Conservation (phyloP, 176 grass and related monocot genomes). For the Pontederia crassipes region DNA sequence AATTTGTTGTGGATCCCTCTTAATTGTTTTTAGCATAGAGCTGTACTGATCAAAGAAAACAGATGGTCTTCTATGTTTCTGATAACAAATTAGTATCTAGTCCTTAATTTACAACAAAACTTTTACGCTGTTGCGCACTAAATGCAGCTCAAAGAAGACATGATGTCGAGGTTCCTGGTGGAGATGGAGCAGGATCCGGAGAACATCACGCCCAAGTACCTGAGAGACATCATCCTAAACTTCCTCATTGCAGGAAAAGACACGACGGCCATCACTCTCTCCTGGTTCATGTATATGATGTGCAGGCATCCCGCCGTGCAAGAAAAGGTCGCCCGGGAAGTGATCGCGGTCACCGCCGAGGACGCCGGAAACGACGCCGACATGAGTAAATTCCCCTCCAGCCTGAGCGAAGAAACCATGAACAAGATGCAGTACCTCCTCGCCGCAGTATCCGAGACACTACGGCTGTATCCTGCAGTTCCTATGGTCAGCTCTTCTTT, state of each 20-base stretch:
- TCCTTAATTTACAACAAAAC: background rate
- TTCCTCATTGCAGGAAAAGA: constrained; percentile 63
- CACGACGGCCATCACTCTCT: constrained; percentile 29
- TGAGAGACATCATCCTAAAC: constrained; percentile 52
- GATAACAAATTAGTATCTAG: no score
- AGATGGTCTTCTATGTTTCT: no score
- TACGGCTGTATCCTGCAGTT: constrained; percentile 47
- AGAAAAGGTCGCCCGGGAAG: constrained; percentile 38
- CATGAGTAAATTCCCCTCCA: constrained; percentile 30
- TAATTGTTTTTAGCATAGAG: background rate
- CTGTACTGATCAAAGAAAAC: background rate
- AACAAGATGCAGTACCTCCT: constrained; percentile 68
- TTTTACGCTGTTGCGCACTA: background rate
- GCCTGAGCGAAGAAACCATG: constrained; percentile 43
- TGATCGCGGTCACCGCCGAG: background rate
- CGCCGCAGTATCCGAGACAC: constrained; percentile 44
- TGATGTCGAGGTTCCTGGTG: constrained; percentile 38
- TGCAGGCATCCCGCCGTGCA: constrained; percentile 48
- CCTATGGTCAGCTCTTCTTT: constrained; percentile 23
- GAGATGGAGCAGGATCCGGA: constrained; percentile 14
- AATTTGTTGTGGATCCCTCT: background rate
- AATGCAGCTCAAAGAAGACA: constrained; percentile 19
- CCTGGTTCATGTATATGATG: constrained; percentile 68
- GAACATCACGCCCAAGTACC: constrained; percentile 32
- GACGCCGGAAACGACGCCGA: constrained; percentile 1